phyloP scores from a whole-genome alignment of 495 filamentous ascomycete species.

The Podospora sp. region DNA sequence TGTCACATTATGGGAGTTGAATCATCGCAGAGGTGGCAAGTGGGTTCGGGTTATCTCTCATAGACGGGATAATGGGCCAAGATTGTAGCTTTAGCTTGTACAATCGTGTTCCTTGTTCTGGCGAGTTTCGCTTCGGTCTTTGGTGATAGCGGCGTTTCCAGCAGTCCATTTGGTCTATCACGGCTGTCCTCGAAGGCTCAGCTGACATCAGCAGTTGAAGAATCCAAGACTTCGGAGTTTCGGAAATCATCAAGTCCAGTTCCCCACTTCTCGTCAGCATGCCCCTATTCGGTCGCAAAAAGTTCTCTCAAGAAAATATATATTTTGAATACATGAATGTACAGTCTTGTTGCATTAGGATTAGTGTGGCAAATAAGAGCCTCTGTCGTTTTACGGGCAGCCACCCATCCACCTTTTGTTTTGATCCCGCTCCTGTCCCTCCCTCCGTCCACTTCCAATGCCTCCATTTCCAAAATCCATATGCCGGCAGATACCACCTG shows the following conservation, averaged over 20 bases:
- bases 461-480: not conserved
- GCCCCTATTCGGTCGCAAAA: not conserved
- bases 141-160: not conserved
- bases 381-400: not conserved
- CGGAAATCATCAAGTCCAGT: not conserved
- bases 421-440: not conserved
- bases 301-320: not conserved
- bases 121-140: not conserved
- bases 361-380: not conserved
- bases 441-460: not conserved
- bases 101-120: slow-evolving; percentile 29
- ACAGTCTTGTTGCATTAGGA: not conserved
- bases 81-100: slow-evolving; percentile 48
- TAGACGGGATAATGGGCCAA: slow-evolving; percentile 45
- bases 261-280: not conserved
- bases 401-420: not conserved
- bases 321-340: not conserved
- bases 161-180: not conserved
- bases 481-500: not conserved
- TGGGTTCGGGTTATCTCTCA: slow-evolving; percentile 39
- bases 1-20: slow-evolving; percentile 48
- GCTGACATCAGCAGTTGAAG: not conserved
- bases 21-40: slow-evolving; percentile 39
- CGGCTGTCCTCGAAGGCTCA: not conserved
- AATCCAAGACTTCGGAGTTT: not conserved